phyloP scores from a whole-genome alignment of 345 rosid species.

The Raphanus raphanistrum region DNA sequence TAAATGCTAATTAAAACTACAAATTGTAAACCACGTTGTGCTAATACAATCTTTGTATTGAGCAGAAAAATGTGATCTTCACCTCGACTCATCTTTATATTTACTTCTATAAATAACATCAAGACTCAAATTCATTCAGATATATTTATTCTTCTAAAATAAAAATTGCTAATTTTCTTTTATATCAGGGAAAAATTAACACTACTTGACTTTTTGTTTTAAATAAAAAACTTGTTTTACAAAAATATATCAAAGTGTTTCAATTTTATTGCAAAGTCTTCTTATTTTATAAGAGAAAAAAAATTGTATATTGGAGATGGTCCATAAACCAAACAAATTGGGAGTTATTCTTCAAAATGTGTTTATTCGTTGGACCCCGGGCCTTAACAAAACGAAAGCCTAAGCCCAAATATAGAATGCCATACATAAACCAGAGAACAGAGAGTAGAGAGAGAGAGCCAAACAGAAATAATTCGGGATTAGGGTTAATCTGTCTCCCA shows the following conservation, averaged over 20 bases:
- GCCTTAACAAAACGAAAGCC: background rate
- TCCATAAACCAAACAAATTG: background rate
- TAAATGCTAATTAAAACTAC: background rate
- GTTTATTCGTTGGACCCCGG: background rate
- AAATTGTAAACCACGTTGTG: background rate
- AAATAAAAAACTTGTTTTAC: too few relatives aligned
- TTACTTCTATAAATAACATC: background rate
- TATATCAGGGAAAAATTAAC: too few relatives aligned
- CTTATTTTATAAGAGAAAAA: too few relatives aligned
- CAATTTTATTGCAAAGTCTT: too few relatives aligned
- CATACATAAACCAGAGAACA: background rate
- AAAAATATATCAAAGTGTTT: too few relatives aligned
- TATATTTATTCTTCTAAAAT: too few relatives aligned
- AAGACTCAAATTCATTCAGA: background rate
- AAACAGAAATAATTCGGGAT: constrained; percentile 41
- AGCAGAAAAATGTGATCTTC: background rate
- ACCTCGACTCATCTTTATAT: background rate
- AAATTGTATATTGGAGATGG: background rate
- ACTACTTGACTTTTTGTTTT: too few relatives aligned
- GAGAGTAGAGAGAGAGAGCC: constrained; percentile 16
- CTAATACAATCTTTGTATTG: background rate
- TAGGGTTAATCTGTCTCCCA: constrained; percentile 43
- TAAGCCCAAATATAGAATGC: background rate
- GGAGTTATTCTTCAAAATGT: background rate
- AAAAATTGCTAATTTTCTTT: too few relatives aligned